Base-by-base conservation (phyloP, 169 alveolate species). In the Eimeria falciformis region DNA sequence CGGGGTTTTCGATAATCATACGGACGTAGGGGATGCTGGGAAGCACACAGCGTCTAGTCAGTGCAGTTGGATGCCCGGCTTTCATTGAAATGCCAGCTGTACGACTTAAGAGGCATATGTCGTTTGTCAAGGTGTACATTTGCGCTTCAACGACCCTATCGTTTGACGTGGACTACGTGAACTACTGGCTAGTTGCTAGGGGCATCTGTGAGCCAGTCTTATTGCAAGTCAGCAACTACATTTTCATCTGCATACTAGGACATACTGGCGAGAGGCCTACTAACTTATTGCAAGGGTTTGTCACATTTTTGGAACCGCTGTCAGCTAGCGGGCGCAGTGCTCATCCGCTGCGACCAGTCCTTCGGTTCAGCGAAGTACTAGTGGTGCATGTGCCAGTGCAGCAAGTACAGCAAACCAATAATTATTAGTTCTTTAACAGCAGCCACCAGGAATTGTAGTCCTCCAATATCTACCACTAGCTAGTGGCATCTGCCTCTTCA, bases 121-220 rank as follows among this genome's bases (percentile, higher is more conserved):
- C 85, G 33, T 46, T 73, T 75, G 68, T 75, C 85, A 75, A 45
- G 85, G 46, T 25, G 68, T 75, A 58, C 58, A 12, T 46, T 75
- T 56, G 9, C 3, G 85, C 68, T 14, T 23, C 85, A 75, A 65
- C 43, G 25, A 1, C 58, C 9, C 40, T 29, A 17, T 55, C 53
- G 73, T 45, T 12, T 65, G 75, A 50, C 75, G 12, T 55, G 89
- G 33, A 27, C 73, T 62, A 37, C 46, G 29, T 29, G 46, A 17
- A 21, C 21, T 47, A 79, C 89, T 79, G 89, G 89, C 73, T 79
- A 65, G 89, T 55, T 79, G 73, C 89, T 71, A 79, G 89, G 75
- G 73, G 75, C 56, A 14, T 53, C 27, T 40, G 33, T 53, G 65
- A 12, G 25, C 17, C 65, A 21, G 25, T 21, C n/a, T 53, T 3